Percentiles rank a stretch among this genome's conserved stretches.
Conservation (phyloP, 305 asterid genomes). For the Fraxinus xanthoxyloides region DNA sequence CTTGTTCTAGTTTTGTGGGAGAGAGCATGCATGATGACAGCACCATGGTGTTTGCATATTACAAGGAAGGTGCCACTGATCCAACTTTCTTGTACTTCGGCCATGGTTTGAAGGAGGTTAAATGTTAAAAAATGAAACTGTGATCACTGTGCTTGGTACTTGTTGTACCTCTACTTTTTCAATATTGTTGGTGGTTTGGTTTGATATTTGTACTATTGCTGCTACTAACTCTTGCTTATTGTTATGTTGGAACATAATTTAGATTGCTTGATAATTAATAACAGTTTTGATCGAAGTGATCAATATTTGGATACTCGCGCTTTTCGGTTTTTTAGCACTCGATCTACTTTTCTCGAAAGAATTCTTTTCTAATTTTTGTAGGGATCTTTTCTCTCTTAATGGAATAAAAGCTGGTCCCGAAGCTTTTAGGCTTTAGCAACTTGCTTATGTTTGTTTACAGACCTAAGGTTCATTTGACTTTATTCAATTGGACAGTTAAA, state of each 20-base stretch:
- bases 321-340: background rate
- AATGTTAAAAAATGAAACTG: constrained; percentile 37
- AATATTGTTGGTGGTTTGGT: background rate
- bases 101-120: constrained; percentile 69
- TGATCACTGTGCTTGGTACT: background rate
- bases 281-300: constrained; percentile 15
- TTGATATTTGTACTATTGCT: background rate
- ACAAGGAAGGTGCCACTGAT: constrained; percentile 68
- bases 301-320: background rate
- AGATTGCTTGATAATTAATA: background rate
- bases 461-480: too few relatives aligned
- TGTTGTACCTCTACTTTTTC: background rate
- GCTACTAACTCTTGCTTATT: background rate
- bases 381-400: too few relatives aligned
- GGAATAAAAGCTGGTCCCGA: too few relatives aligned
- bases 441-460: too few relatives aligned
- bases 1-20: constrained; percentile 57
- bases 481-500: too few relatives aligned
- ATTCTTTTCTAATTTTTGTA: background rate
- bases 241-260: background rate
- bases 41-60: constrained; percentile 66
- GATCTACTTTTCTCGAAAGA: background rate
- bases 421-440: too few relatives aligned
- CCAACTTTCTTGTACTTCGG: constrained; percentile 77
- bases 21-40: constrained; percentile 75